These are phyloP conservation scores for Podospora pseudocomata DNA, from an alignment of 495 filamentous ascomycete genomes.

Conservation along the genomic window DNA sequence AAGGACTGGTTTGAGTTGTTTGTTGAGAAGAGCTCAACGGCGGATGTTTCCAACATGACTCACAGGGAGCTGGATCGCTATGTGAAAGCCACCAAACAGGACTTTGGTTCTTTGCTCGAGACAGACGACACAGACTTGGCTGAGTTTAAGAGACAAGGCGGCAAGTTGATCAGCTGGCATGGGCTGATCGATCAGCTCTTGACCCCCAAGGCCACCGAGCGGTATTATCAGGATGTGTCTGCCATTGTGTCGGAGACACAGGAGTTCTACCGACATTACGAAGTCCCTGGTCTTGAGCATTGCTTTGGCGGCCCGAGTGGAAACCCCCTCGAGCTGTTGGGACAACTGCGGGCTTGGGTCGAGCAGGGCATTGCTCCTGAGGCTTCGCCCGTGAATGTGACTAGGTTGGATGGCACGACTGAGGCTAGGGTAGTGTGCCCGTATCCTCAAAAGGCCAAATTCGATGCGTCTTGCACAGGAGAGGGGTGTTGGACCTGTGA, in stretches of 20 bases:
- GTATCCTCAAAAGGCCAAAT: constrained; percentile 21
- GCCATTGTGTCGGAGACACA: constrained; percentile 15
- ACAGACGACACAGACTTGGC: constrained; percentile 42
- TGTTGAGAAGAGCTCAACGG: constrained; percentile 24
- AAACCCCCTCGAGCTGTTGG: constrained; percentile 26
- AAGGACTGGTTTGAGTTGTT: constrained; percentile 23
- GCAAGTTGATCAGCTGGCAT: constrained; percentile 48
- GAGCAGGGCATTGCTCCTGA: constrained; percentile 34
- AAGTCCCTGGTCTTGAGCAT: constrained; percentile 34
- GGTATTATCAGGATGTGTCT: constrained; percentile 30
- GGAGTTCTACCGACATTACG: constrained; percentile 33
- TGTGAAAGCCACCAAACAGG: constrained; percentile 25
- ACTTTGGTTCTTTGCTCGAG: constrained; percentile 35
- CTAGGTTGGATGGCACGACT: constrained; percentile 7
- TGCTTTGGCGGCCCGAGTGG: constrained; percentile 29
- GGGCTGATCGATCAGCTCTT: constrained; percentile 32
- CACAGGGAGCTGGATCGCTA: constrained; percentile 26
- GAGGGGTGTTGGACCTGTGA: constrained; percentile 11
- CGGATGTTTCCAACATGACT: constrained; percentile 19
- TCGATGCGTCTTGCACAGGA: not conserved
- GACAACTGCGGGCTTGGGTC: constrained; percentile 34
- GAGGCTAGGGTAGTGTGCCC: constrained; percentile 28
- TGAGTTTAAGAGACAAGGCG: constrained; percentile 35
- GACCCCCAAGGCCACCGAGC: constrained; percentile 22
- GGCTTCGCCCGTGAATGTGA: constrained; percentile 16